phyloP scores from a whole-genome alignment of 768 basidiomycete species.

The Suillus sp. region DNA sequence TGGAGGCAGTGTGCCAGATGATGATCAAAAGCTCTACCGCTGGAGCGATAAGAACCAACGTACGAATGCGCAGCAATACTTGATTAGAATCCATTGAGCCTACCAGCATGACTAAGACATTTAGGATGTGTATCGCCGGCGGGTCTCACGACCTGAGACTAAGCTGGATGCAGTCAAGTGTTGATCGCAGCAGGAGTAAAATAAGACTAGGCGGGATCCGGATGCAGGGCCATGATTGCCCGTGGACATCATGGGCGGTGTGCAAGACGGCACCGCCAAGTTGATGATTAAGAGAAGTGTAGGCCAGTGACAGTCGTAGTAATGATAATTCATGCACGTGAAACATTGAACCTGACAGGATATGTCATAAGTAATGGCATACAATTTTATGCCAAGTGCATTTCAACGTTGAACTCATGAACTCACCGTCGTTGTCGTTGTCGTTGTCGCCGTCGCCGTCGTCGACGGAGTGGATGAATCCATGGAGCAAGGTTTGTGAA shows the following conservation, averaged over 20 bases:
- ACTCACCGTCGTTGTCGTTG: background rate
- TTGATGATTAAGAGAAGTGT: constrained; percentile 3
- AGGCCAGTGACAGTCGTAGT: background rate
- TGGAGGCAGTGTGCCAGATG: background rate
- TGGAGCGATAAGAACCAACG: background rate
- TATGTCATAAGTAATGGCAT: background rate
- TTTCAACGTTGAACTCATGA: background rate
- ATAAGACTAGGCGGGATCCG: background rate
- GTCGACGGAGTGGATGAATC: background rate
- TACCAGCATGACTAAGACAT: no score
- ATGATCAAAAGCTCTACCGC: background rate
- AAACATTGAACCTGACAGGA: background rate
- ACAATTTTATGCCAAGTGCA: constrained; percentile 1
- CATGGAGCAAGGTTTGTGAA: constrained; percentile 1
- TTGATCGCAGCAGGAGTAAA: background rate
- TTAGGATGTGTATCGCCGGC: no score
- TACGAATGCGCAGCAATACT: background rate
- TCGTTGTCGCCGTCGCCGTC: background rate
- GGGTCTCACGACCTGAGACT: background rate
- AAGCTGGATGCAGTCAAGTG: background rate
- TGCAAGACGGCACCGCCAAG: background rate
- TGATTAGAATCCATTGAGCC: background rate
- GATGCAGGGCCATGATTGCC: no score
- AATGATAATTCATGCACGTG: background rate
- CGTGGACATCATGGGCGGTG: no score